phyloP scores from a whole-genome alignment of 176 grass and related monocot species.

The Phragmites australis region DNA sequence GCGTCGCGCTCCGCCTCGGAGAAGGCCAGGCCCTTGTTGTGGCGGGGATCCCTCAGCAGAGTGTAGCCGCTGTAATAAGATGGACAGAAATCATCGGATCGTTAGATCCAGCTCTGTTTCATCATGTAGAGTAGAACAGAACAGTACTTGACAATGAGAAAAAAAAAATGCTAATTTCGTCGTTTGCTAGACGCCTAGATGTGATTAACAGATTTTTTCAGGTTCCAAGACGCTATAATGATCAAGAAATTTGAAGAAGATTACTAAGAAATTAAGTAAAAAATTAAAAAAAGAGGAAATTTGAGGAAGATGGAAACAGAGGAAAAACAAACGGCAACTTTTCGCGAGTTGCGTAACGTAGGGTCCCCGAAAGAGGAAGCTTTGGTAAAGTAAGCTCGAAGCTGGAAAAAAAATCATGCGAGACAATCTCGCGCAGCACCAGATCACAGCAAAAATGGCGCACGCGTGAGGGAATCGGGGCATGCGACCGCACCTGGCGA shows the following conservation, averaged over 20 bases:
- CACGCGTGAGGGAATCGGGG: fast-evolving
- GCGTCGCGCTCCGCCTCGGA: constrained; percentile 88
- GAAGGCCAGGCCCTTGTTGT: constrained; percentile 95
- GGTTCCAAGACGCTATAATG: neutral
- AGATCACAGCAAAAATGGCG: neutral
- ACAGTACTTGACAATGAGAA: neutral
- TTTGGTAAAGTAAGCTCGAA: neutral
- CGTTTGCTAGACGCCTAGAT: too few relatives aligned
- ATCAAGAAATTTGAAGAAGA: neutral
- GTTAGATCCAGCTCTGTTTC: neutral
- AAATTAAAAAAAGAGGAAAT: neutral
- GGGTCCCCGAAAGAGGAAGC: neutral
- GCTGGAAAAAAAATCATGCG: neutral
- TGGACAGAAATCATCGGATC: neutral
- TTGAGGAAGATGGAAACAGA: neutral
- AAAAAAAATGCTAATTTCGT: neutral
- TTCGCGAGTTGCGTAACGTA: neutral
- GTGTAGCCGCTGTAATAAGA: constrained; percentile 54
- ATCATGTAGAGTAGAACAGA: too few relatives aligned
- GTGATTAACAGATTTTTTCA: too few relatives aligned
- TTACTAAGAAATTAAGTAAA: neutral
- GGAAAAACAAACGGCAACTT: neutral
- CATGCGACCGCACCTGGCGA: constrained; percentile 53
- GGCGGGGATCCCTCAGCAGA: constrained; percentile 66
- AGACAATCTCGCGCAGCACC: neutral